A percentile compares a stretch with the other conserved stretches of the same genome.
Conservation (phyloP, 257 asterid species). For the Nicotiana attenuata region DNA sequence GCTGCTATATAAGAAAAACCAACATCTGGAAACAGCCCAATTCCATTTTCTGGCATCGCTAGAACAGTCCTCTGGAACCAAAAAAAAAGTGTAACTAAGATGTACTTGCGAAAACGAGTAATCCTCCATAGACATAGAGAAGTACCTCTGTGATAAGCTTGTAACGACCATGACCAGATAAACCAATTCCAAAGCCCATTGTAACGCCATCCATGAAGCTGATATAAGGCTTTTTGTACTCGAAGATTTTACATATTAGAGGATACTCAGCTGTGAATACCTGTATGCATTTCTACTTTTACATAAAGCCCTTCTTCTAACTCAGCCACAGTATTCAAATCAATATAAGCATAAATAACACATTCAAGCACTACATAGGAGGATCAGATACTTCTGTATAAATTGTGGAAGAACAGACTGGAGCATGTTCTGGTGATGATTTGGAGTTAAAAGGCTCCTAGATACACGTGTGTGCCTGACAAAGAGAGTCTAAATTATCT, state of each 20-base stretch:
- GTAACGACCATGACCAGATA: constrained; percentile 93
- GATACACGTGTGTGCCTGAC: not conserved
- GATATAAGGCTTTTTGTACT: constrained; percentile 88
- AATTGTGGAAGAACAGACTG: not conserved
- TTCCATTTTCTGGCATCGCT: constrained; percentile 98
- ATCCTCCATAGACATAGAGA: constrained; percentile 6
- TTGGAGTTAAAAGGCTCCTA: not conserved
- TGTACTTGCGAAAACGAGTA: not conserved
- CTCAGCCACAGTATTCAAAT: not conserved
- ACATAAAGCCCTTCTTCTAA: not conserved
- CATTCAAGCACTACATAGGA: not conserved
- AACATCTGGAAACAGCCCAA: constrained; percentile 97
- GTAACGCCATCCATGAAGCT: constrained; percentile 95
- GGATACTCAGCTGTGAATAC: constrained; percentile 94
- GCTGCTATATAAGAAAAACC: constrained; percentile 97
- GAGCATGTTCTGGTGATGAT: not conserved
- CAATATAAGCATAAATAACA: constrained; percentile 1
- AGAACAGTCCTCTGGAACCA: constrained; percentile 78
- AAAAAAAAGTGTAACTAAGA: not conserved
- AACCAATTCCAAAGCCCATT: constrained; percentile 97
- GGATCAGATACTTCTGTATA: not conserved
- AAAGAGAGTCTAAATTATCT: not conserved
- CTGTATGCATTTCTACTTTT: constrained; percentile 26
- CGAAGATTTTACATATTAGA: constrained; percentile 83
- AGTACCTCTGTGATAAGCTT: constrained; percentile 86